Percentiles rank a stretch among this genome's conserved stretches.
phyloP scores from a whole-genome alignment of 2,329 filamentous ascomycete genomes.

The Trichoderma atroviride region DNA sequence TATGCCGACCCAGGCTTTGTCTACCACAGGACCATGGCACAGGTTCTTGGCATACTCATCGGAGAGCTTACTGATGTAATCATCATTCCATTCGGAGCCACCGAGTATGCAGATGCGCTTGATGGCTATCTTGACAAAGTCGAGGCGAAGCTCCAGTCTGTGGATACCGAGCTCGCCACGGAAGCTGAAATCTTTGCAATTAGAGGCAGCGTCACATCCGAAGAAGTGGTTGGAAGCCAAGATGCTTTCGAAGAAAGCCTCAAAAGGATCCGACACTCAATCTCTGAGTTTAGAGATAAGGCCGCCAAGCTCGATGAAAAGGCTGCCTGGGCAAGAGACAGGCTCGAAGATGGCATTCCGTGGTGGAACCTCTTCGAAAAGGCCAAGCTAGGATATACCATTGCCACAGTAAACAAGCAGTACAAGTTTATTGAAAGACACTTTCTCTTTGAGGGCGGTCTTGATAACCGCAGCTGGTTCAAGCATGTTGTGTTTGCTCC shows the following conservation, averaged over 20 bases:
- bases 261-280: constrained; percentile 42
- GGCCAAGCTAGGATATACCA: constrained; percentile 62
- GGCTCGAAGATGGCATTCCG: constrained; percentile 59
- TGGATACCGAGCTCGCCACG: constrained; percentile 29
- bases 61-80: constrained; percentile 64
- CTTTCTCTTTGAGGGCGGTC: constrained; percentile 74
- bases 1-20: constrained; percentile 72
- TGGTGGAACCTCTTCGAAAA: constrained; percentile 80
- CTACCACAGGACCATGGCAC: constrained; percentile 69
- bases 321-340: constrained; percentile 46
- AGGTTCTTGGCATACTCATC: constrained; percentile 64
- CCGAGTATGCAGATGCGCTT: constrained; percentile 64
- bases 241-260: constrained; percentile 47
- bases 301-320: constrained; percentile 51
- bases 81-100: constrained; percentile 65
- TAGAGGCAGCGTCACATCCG: constrained; percentile 34
- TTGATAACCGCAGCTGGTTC: constrained; percentile 84
- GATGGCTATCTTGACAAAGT: constrained; percentile 55
- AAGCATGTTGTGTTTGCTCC: constrained; percentile 95
- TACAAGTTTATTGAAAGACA: constrained; percentile 83
- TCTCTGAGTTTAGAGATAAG: constrained; percentile 43
- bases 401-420: constrained; percentile 71
- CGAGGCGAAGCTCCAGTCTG: constrained; percentile 50
- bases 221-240: constrained; percentile 40
- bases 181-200: constrained; percentile 39